Base-by-base conservation (phyloP, 441 rosid species). In the Adansonia grandidieri region DNA sequence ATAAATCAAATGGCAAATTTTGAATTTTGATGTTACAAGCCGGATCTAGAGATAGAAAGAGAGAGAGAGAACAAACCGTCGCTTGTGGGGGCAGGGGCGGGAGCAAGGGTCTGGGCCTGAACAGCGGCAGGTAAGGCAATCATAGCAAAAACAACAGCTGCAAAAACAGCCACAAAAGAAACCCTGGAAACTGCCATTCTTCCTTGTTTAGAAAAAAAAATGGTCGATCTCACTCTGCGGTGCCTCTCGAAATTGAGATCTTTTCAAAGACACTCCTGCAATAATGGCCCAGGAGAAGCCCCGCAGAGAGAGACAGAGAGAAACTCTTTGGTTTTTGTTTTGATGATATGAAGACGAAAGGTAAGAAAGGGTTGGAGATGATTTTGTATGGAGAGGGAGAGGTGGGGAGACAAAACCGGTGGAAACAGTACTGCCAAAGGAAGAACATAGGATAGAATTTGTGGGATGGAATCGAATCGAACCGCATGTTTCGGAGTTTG, bases 1-100 rank as follows among this genome's bases (percentile, higher is more conserved):
- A 11, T 9, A 19, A 28, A 20, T 51, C 14, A 24, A 65, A 22
- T 22, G 57, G 6, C 14, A 32, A 9, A 13, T 37, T 37, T 37
- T 37, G 40, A 37, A 37, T 3, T 37, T 17, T 10, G 28, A 64
- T 40, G 14, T 73, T 61, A 19, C 19, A n/a, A 66, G 15, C 22
- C 64, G 62, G 75, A 61, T 74, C 56, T 47, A 53, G 11, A 71
- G 32, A 79, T 62, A 74, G 0, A 40, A 6, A 6, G 58, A 64
- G 77, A 54, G 32, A 56, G 22, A 20, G 76, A 67, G 40, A 79
- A 63, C 80, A 61, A 9, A 95, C 98, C 97, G 68, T 95, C 94
- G 82, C 94, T 93, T 83, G 89, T 79, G 1, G 97, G 95, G 68
- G 91, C 86, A 24, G 95, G 97, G 15, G 98, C 90, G n/a, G 97